Conservation (phyloP, 202 grass and related monocot species). For the Schoenoplectus tabernaemontani region DNA sequence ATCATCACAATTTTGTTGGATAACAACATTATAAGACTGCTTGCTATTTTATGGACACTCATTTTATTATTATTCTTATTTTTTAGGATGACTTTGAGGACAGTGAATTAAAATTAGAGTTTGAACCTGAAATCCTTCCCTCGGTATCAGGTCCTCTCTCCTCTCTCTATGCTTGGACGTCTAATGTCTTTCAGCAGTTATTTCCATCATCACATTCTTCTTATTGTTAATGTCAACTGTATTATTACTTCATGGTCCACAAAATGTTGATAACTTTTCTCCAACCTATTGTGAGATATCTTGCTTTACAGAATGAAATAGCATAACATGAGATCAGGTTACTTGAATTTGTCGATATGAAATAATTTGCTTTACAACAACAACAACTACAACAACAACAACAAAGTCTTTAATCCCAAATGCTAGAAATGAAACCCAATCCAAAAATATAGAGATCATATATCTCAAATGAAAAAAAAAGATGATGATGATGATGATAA, state of each 20-base stretch:
- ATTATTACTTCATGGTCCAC: not conserved
- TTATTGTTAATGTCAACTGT: not conserved
- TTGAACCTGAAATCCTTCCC: conserved; percentile 20
- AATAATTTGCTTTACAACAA: not conserved
- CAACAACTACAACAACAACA: too few relatives aligned
- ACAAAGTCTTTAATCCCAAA: too few relatives aligned
- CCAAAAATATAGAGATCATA: too few relatives aligned
- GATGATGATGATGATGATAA: too few relatives aligned
- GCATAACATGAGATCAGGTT: not conserved
- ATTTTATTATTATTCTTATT: not conserved
- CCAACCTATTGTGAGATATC: not conserved
- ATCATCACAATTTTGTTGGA: not conserved
- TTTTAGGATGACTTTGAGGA: conserved; percentile 23
- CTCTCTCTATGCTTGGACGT: not conserved
- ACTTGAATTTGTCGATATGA: not conserved
- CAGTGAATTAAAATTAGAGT: conserved; percentile 15
- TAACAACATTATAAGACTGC: not conserved
- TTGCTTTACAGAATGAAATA: not conserved
- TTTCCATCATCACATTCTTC: not conserved
- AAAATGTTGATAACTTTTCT: not conserved
- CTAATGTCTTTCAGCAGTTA: not conserved
- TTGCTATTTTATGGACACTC: not conserved
- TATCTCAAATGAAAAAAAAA: too few relatives aligned
- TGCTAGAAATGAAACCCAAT: too few relatives aligned
- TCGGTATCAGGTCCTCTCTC: not conserved